These are phyloP conservation scores for Phialophora chinensis DNA, from an alignment of 2,329 filamentous ascomycete genomes.

Conservation along the genomic window DNA sequence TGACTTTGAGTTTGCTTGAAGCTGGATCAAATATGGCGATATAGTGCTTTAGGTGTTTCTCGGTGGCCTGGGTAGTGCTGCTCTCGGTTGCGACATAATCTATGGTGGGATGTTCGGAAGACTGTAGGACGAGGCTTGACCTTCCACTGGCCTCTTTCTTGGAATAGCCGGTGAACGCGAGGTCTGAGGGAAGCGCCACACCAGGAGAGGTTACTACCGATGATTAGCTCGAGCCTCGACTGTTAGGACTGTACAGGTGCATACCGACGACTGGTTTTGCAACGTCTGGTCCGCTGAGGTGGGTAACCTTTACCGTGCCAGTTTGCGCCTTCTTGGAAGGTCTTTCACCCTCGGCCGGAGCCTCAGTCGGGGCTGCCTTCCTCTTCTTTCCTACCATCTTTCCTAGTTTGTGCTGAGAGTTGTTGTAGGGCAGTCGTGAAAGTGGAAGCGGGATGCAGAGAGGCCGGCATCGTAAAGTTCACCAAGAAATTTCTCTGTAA, in stretches of 20 bases:
- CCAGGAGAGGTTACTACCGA: slow-evolving; percentile 41
- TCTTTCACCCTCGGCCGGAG: slow-evolving; percentile 17
- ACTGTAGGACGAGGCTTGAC: slow-evolving; percentile 64
- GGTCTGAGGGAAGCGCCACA: slow-evolving; percentile 35
- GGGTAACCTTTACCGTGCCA: slow-evolving; percentile 33
- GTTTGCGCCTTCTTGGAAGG: slow-evolving; percentile 37
- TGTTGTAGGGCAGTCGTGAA: not conserved
- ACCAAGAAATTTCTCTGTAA: slow-evolving; percentile 4
- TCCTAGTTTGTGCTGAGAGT: not conserved
- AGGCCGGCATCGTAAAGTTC: not conserved
- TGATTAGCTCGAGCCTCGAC: slow-evolving; percentile 1
- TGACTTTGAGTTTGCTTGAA: slow-evolving; percentile 59
- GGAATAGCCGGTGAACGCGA: slow-evolving; percentile 34
- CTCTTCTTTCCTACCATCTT: slow-evolving; percentile 38
- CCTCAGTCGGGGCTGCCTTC: slow-evolving; percentile 28
- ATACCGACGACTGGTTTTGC: slow-evolving; percentile 39
- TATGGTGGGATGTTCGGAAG: slow-evolving; percentile 64
- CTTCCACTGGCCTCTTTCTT: slow-evolving; percentile 28
- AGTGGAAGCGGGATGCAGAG: not conserved
- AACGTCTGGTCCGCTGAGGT: slow-evolving; percentile 30
- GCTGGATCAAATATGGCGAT: slow-evolving; percentile 65
- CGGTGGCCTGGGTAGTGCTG: slow-evolving; percentile 52
- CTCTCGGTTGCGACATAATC: slow-evolving; percentile 63
- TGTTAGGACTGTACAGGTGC: slow-evolving; percentile 1
- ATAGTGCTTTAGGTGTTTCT: slow-evolving; percentile 64